Base-by-base conservation (phyloP, 2,329 filamentous ascomycete genomes). In the Teratosphaeria pseudoeucalypti region DNA sequence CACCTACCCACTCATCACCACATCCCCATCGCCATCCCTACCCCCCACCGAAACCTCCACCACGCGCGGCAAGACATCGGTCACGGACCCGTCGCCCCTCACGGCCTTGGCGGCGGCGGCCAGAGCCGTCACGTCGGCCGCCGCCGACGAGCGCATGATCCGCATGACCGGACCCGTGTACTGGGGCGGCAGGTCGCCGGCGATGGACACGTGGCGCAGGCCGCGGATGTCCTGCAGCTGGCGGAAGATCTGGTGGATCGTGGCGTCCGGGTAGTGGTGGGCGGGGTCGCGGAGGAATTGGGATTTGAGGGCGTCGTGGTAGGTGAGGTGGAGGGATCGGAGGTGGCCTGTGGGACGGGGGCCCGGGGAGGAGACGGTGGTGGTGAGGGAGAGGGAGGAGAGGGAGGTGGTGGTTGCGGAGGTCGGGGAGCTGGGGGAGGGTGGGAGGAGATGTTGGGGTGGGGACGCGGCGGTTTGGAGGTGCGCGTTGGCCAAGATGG, bases 151-250 rank as follows among this genome's bases (percentile, higher is more conserved):
- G 52, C 37, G 62, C 65, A 69, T 67, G 60, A 63, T 61, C 26
- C 56, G 26, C 19, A 29, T 52, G 26, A 67, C 54, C 6, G 66
- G 61, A 34, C 57, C 52, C 2, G 66, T 64, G 58, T 66, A 68
- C 55, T 59, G 59, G 27, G 55, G 14, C 1, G 67, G 67, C 52
- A 71, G 58, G 57, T 67, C 65, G 49, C 70, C 70, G 2, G 54
- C 57, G 58, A 71, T 66, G 3, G 19, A 37, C 6, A 68, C 70
- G 5, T 56, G 32, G 23, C 62, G 47, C 34, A 71, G 59, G 19
- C 62, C 65, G 39, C 64, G 63, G 37, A 72, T 57, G 9, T 55
- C 58, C 34, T 55, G 58, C 34, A 71, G 61, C 9, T 43, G 23
- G 32, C 58, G 57, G 56, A 72, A 57, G 55, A 34, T 58, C 3